Base-by-base conservation (phyloP, 2,329 filamentous ascomycete species). In the Penicillium brevicompactum region DNA sequence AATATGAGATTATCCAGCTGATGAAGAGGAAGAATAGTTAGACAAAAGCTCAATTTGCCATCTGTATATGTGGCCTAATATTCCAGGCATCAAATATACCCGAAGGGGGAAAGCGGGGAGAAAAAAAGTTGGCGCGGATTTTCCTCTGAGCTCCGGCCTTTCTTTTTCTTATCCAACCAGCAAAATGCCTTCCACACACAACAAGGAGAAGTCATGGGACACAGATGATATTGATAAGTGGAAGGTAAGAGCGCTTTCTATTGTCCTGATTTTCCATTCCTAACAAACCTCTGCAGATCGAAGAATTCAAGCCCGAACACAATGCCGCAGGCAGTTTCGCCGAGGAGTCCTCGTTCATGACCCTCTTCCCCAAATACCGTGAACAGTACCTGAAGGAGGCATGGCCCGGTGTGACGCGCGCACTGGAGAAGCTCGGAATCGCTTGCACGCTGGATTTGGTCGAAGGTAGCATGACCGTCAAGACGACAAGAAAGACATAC, bases 181-280 rank as follows among this genome's bases (percentile, higher is more conserved):
- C 69, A 78, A 67, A 46, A 92, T 96, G 92, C 91, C 92, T 60
- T 94, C 91, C 30, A 96, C 89, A 62, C 86, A 96, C 77, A 89
- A 96, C 59, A 88, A 85, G 64, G 91, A 95, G 3, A 96, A 96
- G 75, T 90, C 91, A 52, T 95, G 92, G 92, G 92, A 97, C 69
- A 96, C 92, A 53, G 92, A 96, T 60, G 94, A 97, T 69, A 91
- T 97, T 62, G 93, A 97, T 78, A 96, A 97, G 75, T 97, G 92
- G 92, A 93, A 92, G 81, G 87, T 87, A 46, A 56, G 40, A n/a
- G 22, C 2, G 18, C 1, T 34, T n/a, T 14, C 8, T 8, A 22
- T 32, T 13, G 18, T 2, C 34, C 7, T 4, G 6, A 14, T 1
- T 10, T 16, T 31, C 30, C 18, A 5, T 32, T 46, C 38, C 52